These are phyloP conservation scores for Fusarium cicatricum DNA, from an alignment of 2,329 filamentous ascomycete species.

Conservation along the genomic window DNA sequence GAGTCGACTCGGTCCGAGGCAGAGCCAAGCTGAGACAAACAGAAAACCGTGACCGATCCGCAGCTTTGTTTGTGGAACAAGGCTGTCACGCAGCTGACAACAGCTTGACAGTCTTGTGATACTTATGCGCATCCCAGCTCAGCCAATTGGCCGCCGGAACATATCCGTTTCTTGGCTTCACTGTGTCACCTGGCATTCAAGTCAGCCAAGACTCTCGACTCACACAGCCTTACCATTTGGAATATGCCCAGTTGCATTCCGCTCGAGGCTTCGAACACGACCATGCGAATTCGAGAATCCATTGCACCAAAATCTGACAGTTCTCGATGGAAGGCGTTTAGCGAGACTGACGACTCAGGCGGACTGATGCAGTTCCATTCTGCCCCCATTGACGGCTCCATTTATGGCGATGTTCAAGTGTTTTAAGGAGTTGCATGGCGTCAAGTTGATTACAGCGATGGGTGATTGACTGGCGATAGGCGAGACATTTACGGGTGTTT, in stretches of 20 bases:
- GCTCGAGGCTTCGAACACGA: not conserved
- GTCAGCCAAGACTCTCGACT: slow-evolving; percentile 24
- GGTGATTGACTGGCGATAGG: slow-evolving; percentile 39
- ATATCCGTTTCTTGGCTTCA: not conserved
- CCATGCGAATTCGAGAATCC: not conserved
- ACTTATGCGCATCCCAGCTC: not conserved
- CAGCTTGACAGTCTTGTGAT: not conserved
- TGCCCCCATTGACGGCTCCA: slow-evolving; percentile 4
- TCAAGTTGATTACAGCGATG: slow-evolving; percentile 46
- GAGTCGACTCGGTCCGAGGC: not conserved
- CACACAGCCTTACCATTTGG: slow-evolving; percentile 30
- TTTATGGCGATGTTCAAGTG: slow-evolving; percentile 16
- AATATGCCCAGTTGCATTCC: not conserved
- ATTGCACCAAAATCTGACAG: not conserved
- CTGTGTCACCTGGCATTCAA: not conserved
- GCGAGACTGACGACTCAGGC: not conserved
- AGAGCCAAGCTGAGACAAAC: not conserved
- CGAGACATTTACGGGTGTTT: slow-evolving; percentile 47
- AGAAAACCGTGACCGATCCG: not conserved
- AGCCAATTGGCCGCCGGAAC: not conserved
- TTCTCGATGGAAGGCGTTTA: not conserved
- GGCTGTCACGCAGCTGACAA: not conserved
- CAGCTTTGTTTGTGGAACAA: not conserved
- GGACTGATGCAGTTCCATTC: not conserved
- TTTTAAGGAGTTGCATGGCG: slow-evolving; percentile 33